Evolutionary conservation across 169 alveolate genomes (phyloP).

Genomic region (Plasmodium gaboni): DNA sequence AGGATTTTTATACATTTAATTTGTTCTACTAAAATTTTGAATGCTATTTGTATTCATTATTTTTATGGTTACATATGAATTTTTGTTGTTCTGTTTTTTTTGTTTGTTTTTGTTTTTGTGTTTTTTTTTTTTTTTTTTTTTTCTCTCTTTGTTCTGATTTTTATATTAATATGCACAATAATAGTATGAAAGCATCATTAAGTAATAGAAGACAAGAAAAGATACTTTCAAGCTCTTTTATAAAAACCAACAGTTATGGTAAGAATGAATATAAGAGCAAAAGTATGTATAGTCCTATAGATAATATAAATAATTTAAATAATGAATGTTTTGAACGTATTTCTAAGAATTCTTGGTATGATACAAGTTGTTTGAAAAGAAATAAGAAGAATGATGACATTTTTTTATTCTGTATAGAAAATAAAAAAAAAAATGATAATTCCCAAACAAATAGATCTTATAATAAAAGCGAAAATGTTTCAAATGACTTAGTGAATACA

Average conservation of each 20-base stretch:
- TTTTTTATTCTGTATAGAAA: slow-evolving; percentile 47
- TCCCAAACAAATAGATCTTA: not conserved
- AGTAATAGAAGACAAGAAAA: slow-evolving; percentile 15
- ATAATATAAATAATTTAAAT: not conserved
- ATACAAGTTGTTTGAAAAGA: slow-evolving; percentile 37
- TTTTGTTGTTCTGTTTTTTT: not conserved
- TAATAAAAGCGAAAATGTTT: not conserved
- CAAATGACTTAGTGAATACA: not conserved
- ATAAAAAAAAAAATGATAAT: slow-evolving; percentile 17
- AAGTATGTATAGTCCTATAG: not conserved
- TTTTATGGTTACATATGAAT: not conserved
- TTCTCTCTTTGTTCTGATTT: not conserved
- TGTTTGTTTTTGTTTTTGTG: not conserved
- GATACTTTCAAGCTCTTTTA: slow-evolving; percentile 3
- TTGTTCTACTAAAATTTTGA: not conserved
- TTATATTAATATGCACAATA: slow-evolving; percentile 18
- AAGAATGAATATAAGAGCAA: slow-evolving; percentile 22
- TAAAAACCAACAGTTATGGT: slow-evolving; percentile 5
- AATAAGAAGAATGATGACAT: slow-evolving; percentile 17
- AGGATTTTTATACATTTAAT: not conserved
- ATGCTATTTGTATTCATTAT: not conserved
- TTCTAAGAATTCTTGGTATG: slow-evolving; percentile 75
- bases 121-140: not conserved
- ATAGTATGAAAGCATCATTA: slow-evolving; percentile 14
- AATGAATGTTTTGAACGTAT: slow-evolving; percentile 47